phyloP scores from a whole-genome alignment of 768 basidiomycete species.

The Lactarius evosmus region DNA sequence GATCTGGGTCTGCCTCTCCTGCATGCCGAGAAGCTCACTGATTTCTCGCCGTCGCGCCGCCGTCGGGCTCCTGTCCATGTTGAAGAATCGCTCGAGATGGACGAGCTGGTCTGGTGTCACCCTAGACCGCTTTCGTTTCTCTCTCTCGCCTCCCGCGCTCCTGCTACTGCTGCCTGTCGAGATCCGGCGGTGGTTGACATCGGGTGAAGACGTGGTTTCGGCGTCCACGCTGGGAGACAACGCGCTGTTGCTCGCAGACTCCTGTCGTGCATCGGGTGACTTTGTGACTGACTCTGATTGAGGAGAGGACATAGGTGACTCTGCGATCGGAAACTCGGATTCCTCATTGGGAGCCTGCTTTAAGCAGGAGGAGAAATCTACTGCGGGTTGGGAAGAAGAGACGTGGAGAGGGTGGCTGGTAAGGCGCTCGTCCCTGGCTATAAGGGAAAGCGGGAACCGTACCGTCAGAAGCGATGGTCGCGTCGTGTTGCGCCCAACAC shows the following conservation, averaged over 20 bases:
- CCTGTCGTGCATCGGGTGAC: slow-evolving; percentile 17
- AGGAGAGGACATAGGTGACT: slow-evolving; percentile 25
- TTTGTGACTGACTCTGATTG: slow-evolving; percentile 22
- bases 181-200: slow-evolving; percentile 16
- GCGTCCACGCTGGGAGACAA: slow-evolving; percentile 20
- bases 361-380: slow-evolving; percentile 7
- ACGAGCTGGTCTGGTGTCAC: slow-evolving; percentile 80
- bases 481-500: not conserved
- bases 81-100: slow-evolving; percentile 69
- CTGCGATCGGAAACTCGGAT: slow-evolving; percentile 10
- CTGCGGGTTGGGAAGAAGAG: slow-evolving; percentile 1
- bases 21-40: slow-evolving; percentile 70
- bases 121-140: slow-evolving; percentile 71
- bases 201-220: slow-evolving; percentile 19
- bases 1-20: slow-evolving; percentile 84
- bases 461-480: not conserved
- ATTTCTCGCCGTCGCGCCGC: slow-evolving; percentile 70
- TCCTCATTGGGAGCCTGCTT: slow-evolving; percentile 10
- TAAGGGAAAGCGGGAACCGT: not conserved
- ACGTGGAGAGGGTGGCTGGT: slow-evolving; percentile 6
- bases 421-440: slow-evolving; percentile 26
- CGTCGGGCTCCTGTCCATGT: slow-evolving; percentile 66
- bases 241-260: slow-evolving; percentile 16
- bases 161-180: slow-evolving; percentile 30
- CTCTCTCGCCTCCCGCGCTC: slow-evolving; percentile 34